phyloP scores from a whole-genome alignment of 2,329 filamentous ascomycete genomes.

The Cladophialophora psammophila region DNA sequence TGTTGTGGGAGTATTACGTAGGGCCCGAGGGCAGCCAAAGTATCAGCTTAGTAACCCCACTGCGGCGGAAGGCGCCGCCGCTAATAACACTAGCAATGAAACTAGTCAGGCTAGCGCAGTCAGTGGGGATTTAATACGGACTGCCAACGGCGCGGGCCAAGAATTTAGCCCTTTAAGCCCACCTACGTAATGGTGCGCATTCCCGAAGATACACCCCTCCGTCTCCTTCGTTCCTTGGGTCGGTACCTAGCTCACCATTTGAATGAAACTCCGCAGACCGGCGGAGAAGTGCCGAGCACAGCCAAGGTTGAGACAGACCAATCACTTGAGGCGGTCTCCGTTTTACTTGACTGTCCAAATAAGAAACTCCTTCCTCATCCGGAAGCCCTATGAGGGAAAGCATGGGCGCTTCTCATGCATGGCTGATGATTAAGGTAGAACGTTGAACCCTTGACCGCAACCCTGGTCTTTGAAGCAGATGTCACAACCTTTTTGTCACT shows the following conservation, averaged over 20 bases:
- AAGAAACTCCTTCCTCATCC: background rate
- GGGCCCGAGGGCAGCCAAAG: background rate
- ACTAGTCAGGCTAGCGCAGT: background rate
- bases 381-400: background rate
- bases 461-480: background rate
- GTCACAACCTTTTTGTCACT: background rate
- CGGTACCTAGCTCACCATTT: too few relatives aligned
- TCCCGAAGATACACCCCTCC: background rate
- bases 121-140: background rate
- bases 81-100: background rate
- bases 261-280: background rate
- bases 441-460: background rate
- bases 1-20: background rate
- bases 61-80: background rate
- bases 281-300: background rate
- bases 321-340: too few relatives aligned
- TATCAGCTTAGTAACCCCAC: background rate
- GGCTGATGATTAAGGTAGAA: slow-evolving; percentile 10
- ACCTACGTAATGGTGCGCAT: slow-evolving; percentile 1
- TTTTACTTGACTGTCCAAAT: background rate
- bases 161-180: background rate
- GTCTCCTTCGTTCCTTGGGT: too few relatives aligned
- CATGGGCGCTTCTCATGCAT: background rate
- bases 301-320: background rate
- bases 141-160: background rate